Evolutionary conservation across 495 filamentous ascomycete species (phyloP).

Genomic region (Annulohypoxylon stygium): DNA sequence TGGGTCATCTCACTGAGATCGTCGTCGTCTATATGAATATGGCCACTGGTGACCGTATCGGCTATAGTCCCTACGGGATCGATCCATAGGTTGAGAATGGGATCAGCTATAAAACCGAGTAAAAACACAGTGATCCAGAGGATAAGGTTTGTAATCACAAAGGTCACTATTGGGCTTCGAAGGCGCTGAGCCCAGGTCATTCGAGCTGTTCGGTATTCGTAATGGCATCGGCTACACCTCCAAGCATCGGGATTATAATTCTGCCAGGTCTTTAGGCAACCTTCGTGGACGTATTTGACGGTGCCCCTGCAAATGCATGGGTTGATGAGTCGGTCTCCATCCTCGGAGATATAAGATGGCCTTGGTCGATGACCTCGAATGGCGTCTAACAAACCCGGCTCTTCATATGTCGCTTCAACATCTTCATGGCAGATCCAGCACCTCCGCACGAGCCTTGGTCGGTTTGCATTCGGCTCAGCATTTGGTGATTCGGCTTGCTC

Average conservation of each 20-base stretch:
- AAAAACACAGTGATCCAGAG: conserved; percentile 78
- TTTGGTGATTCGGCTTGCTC: conserved; percentile 34
- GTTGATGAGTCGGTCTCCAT: conserved; percentile 84
- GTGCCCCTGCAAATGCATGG: conserved; percentile 95
- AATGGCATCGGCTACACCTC: conserved; percentile 90
- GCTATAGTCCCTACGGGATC: conserved; percentile 71
- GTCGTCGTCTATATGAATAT: conserved; percentile 55
- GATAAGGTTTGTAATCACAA: conserved; percentile 75
- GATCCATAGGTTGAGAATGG: conserved; percentile 88
- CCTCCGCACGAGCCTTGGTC: conserved; percentile 62
- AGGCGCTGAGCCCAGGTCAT: conserved; percentile 81
- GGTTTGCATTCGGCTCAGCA: conserved; percentile 44
- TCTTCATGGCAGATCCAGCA: conserved; percentile 95
- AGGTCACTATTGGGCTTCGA: conserved; percentile 73
- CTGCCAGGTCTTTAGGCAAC: conserved; percentile 91
- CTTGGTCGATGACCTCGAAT: conserved; percentile 72
- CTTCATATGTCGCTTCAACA: conserved; percentile 81
- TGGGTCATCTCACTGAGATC: conserved; percentile 50
- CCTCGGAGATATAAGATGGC: conserved; percentile 80
- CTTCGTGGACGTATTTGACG: conserved; percentile 93
- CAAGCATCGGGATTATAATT: conserved; percentile 80
- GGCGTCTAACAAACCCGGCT: conserved; percentile 69
- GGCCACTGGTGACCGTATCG: conserved; percentile 54
- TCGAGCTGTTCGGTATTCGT: conserved; percentile 84
- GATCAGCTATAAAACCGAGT: conserved; percentile 91